Base-by-base conservation (phyloP, 2,329 filamentous ascomycete species). In the Bipolaris zeicola region DNA sequence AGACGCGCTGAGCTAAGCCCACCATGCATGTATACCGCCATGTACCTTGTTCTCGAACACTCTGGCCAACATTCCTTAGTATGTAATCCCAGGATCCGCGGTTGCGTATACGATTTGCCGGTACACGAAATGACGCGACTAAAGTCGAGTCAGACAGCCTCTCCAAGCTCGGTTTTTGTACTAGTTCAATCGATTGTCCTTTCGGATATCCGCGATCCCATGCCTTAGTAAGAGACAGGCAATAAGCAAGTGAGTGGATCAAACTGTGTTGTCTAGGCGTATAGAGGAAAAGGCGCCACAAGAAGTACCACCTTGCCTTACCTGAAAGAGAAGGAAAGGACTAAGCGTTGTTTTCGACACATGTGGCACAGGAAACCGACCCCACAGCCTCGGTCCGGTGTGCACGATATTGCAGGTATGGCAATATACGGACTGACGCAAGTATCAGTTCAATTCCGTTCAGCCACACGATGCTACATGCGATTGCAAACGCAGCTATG, bases 361-460 rank as follows among this genome's bases (percentile, higher is more conserved):
- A 39, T 38, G 11, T 45, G 22, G 45, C 47, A 61, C 38, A 52
- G 20, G 22, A 57, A 45, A 11, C 58, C 48, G 37, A 50, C 57
- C 26, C 52, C 22, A 55, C 37, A 38, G 18, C 36, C 52, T 42
- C 50, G 46, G 33, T 50, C 46, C 43, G 51, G 31, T 18, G 42
- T 55, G 47, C 31, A 48, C 18, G 43, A 41, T 36, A 37, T 33
- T 28, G 33, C 26, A 39, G 52, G 28, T 43, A 45, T 50, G 18
- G 31, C 49, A 46, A 34, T 33, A 39, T n/a, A 36, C 36, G 11
- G 47, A 24, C 48, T 55, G 52, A 55, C 41, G 34, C 33, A 34
- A 39, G n/a, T n/a, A 31, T 53, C 36, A 34, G 34, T 37, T 16
- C 36, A 36, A n/a, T 28, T 48, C 22, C 22, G 54, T 14, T 51